Percentiles rank a stretch among this genome's conserved stretches.
Conservation (phyloP, 768 basidiomycete species). For the Mycena indigotica region DNA sequence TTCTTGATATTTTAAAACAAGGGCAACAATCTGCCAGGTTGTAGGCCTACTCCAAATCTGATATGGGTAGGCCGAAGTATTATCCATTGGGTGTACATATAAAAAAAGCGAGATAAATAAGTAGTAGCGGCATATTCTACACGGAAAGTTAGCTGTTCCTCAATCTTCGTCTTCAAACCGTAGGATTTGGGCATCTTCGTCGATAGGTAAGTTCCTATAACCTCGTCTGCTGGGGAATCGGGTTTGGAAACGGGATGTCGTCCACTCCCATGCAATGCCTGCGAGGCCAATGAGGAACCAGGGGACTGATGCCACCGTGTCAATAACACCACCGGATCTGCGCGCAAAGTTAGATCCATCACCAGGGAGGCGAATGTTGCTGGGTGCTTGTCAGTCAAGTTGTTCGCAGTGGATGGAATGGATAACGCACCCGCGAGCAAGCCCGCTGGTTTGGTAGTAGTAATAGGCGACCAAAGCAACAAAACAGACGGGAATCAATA, state of each 20-base stretch:
- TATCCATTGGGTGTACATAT: conserved; percentile 12
- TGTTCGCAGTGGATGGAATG: conserved; percentile 14
- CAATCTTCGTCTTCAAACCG: conserved; percentile 80
- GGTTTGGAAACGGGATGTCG: conserved; percentile 49
- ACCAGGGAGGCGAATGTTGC: conserved; percentile 79
- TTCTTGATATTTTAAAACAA: neutral
- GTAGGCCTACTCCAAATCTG: too few relatives aligned
- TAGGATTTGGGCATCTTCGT: conserved; percentile 87
- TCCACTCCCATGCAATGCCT: conserved; percentile 72
- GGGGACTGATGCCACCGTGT: conserved; percentile 83
- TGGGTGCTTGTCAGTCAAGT: conserved; percentile 33
- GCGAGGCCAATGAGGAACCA: conserved; percentile 85
- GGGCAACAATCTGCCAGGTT: too few relatives aligned
- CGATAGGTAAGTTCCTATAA: conserved; percentile 76
- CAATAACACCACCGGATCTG: conserved; percentile 53
- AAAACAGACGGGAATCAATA: conserved; percentile 75
- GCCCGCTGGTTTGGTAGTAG: conserved; percentile 76
- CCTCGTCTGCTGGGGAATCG: conserved; percentile 57
- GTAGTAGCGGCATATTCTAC: conserved; percentile 19
- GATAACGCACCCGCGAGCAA: conserved; percentile 68
- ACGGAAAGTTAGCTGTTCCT: conserved; percentile 17
- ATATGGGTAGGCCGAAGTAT: too few relatives aligned
- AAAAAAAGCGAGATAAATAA: conserved; percentile 20
- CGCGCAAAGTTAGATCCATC: conserved; percentile 42
- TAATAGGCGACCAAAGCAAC: conserved; percentile 78